phyloP scores from a whole-genome alignment of 768 basidiomycete species.

The Auriscalpium vulgare region DNA sequence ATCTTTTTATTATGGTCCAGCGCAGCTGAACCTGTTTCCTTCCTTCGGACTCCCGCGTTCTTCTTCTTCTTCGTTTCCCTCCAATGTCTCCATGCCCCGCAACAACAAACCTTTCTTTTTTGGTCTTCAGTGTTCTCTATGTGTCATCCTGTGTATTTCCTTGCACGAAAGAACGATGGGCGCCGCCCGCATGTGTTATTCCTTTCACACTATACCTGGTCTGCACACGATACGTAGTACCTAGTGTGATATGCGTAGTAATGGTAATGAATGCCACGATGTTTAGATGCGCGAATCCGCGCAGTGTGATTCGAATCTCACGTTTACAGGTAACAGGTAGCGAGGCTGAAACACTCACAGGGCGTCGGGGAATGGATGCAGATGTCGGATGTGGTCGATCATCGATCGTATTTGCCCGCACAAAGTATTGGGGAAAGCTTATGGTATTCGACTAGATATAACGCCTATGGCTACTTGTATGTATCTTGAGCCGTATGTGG shows the following conservation, averaged over 20 bases:
- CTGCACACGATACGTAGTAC: not conserved
- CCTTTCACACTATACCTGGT: not conserved
- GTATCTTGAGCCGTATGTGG: no score
- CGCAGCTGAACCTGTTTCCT: constrained; percentile 1
- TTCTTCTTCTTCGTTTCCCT: not conserved
- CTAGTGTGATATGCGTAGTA: not conserved
- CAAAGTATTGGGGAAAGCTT: no score
- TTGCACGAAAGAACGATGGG: not conserved
- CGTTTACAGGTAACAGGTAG: no score
- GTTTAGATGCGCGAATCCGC: not conserved
- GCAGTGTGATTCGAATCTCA: no score
- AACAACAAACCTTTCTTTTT: constrained; percentile 4
- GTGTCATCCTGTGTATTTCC: not conserved
- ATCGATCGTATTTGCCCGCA: no score
- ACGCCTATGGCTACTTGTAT: no score
- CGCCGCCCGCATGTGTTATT: not conserved
- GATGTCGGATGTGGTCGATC: no score
- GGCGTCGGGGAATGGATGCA: no score
- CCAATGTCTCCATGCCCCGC: not conserved
- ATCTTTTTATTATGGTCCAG: not conserved
- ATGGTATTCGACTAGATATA: not conserved
- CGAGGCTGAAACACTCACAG: no score
- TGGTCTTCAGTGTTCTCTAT: constrained; percentile 13
- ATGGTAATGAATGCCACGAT: not conserved
- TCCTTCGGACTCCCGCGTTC: not conserved